Conservation (phyloP, 768 basidiomycete species). For the Leccinellum rugosiceps region DNA sequence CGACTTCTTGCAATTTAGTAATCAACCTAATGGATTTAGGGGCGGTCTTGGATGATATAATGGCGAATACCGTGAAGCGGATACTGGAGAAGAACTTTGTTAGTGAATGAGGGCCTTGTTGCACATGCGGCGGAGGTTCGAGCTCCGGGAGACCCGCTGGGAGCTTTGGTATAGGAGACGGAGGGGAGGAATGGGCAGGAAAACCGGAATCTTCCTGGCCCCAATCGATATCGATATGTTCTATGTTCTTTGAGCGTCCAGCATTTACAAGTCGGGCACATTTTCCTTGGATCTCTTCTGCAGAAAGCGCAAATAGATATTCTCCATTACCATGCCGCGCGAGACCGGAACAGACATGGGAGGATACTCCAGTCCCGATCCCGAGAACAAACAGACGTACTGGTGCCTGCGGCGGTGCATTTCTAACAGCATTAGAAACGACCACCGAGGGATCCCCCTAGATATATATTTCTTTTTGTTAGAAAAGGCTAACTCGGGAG, state of each 20-base stretch:
- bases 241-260: slow-evolving; percentile 45
- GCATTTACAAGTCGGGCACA: slow-evolving; percentile 50
- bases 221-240: slow-evolving; percentile 51
- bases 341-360: slow-evolving; percentile 50
- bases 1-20: slow-evolving; percentile 26
- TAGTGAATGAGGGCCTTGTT: slow-evolving; percentile 33
- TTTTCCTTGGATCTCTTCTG: slow-evolving; percentile 47
- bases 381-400: slow-evolving; percentile 58
- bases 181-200: slow-evolving; percentile 1
- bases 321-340: slow-evolving; percentile 52
- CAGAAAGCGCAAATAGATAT: slow-evolving; percentile 42
- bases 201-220: slow-evolving; percentile 14
- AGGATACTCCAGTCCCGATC: slow-evolving; percentile 50
- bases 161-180: slow-evolving; percentile 17
- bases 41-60: slow-evolving; percentile 19
- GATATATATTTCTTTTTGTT: background rate
- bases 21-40: slow-evolving; percentile 29
- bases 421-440: slow-evolving; percentile 31
- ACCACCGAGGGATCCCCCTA: slow-evolving; percentile 14
- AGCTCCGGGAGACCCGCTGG: slow-evolving; percentile 21
- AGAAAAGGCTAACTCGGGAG: background rate
- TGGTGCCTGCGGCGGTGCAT: slow-evolving; percentile 28
- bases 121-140: slow-evolving; percentile 33
- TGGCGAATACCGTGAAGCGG: slow-evolving; percentile 35
- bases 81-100: slow-evolving; percentile 32